These are phyloP conservation scores for Epichloe coenophiala DNA, from an alignment of 2,329 filamentous ascomycete genomes.

Conservation along the genomic window DNA sequence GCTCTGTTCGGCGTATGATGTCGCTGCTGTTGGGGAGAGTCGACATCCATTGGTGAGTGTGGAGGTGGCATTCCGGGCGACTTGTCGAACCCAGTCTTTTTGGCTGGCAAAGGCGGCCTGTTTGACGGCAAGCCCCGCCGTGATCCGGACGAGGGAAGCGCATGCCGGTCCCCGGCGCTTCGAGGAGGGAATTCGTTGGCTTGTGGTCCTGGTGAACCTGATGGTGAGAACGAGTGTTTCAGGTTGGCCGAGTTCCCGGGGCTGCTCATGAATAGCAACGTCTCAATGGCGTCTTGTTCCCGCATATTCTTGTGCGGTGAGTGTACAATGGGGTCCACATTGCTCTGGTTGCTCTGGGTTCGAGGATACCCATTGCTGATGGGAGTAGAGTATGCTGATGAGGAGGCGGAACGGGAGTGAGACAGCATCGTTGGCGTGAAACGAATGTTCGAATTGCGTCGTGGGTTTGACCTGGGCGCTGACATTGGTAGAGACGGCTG, in stretches of 20 bases:
- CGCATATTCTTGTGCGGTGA: slow-evolving; percentile 7
- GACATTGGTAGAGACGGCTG: slow-evolving; percentile 30
- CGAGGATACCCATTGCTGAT: slow-evolving; percentile 14
- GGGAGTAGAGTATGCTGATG: slow-evolving; percentile 25
- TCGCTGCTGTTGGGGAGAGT: slow-evolving; percentile 20
- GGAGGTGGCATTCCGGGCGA: slow-evolving; percentile 23
- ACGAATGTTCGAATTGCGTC: slow-evolving; percentile 36
- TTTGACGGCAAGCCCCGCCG: slow-evolving; percentile 40
- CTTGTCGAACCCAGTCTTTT: slow-evolving; percentile 37
- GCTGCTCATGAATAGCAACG: slow-evolving; percentile 69
- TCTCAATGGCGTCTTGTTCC: slow-evolving; percentile 72
- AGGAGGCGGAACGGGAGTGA: slow-evolving; percentile 33
- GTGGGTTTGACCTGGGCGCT: slow-evolving; percentile 24
- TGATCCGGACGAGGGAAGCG: slow-evolving; percentile 35
- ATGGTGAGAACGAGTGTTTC: slow-evolving; percentile 38
- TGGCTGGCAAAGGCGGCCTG: slow-evolving; percentile 27
- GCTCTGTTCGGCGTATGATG: slow-evolving; percentile 15
- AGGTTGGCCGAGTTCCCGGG: slow-evolving; percentile 57
- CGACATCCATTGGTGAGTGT: slow-evolving; percentile 34
- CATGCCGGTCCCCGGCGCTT: slow-evolving; percentile 14
- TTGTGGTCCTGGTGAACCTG: slow-evolving; percentile 21
- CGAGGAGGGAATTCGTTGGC: slow-evolving; percentile 5
- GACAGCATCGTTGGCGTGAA: slow-evolving; percentile 37
- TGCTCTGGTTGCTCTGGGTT: slow-evolving; percentile 27
- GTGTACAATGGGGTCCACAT: neutral